Conservation (phyloP, 768 basidiomycete genomes). For the Clathrus columnatus region DNA sequence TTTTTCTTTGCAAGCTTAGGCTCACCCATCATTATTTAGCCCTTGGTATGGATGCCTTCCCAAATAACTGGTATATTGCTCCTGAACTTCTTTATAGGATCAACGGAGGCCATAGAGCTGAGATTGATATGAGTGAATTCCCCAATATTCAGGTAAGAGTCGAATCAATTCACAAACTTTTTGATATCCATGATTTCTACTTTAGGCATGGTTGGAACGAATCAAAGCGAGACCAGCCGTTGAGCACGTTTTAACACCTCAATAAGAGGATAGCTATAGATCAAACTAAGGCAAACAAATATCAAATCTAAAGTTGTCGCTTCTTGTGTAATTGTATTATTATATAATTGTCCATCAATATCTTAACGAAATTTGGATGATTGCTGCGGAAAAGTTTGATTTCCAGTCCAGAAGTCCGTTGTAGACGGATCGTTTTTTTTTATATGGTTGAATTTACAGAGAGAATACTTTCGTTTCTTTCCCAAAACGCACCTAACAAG, state of each 20-base stretch:
- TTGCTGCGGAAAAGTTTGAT: too few species aligned
- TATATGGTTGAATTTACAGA: too few species aligned
- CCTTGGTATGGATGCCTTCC: conserved; percentile 3
- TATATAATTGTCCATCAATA: too few species aligned
- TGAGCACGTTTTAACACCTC: not conserved
- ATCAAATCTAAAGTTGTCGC: too few species aligned
- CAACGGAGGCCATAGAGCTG: not conserved
- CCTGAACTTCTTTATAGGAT: not conserved
- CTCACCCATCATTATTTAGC: not conserved
- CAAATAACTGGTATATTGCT: not conserved
- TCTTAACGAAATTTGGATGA: too few species aligned
- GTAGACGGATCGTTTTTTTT: too few species aligned
- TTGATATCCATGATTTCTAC: not conserved
- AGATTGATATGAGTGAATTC: not conserved
- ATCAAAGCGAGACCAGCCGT: not conserved
- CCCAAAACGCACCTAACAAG: too few species aligned
- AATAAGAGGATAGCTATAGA: not conserved
- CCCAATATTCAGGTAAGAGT: conserved; percentile 6
- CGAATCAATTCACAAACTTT: too few species aligned
- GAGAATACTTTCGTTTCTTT: too few species aligned
- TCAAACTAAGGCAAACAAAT: too few species aligned
- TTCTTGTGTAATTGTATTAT: too few species aligned
- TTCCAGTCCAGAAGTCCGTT: too few species aligned
- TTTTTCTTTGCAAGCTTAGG: not conserved
- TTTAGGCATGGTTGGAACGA: not conserved